phyloP scores from a whole-genome alignment of 1,139 yeast species.

The Blastobotrys ciferrii region DNA sequence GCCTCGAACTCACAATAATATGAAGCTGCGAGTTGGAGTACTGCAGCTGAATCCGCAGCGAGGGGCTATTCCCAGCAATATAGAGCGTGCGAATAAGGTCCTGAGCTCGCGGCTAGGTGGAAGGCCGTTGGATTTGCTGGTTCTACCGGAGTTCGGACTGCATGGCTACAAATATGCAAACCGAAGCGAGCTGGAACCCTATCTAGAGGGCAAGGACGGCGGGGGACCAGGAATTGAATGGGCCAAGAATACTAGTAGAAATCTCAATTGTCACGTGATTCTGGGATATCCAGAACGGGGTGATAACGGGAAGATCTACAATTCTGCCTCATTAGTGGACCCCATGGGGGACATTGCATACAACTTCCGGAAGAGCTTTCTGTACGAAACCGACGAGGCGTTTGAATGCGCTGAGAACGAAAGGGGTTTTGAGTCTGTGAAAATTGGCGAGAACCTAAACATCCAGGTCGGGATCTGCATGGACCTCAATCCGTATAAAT shows the following conservation, averaged over 20 bases:
- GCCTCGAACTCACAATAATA: too few relatives aligned
- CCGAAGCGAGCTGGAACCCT: slow-evolving; percentile 56
- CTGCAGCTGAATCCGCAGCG: slow-evolving; percentile 67
- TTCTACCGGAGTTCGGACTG: slow-evolving; percentile 81
- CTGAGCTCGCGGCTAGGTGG: slow-evolving; percentile 33
- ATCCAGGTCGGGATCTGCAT: slow-evolving; percentile 85
- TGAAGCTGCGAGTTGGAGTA: slow-evolving; percentile 55
- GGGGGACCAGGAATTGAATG: slow-evolving; percentile 51
- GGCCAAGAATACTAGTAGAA: slow-evolving; percentile 54
- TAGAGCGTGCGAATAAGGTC: slow-evolving; percentile 46
- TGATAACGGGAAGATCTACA: slow-evolving; percentile 47
- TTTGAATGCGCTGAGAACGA: slow-evolving; percentile 84
- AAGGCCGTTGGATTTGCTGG: slow-evolving; percentile 46
- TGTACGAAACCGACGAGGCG: slow-evolving; percentile 73
- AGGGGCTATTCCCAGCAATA: slow-evolving; percentile 58
- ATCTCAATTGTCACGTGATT: slow-evolving; percentile 62
- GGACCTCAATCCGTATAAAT: slow-evolving; percentile 89
- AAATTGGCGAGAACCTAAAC: slow-evolving; percentile 17
- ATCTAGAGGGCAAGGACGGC: slow-evolving; percentile 45
- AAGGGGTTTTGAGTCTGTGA: slow-evolving; percentile 21
- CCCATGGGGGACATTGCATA: slow-evolving; percentile 58
- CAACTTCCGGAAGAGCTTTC: slow-evolving; percentile 74
- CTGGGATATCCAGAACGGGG: slow-evolving; percentile 76
- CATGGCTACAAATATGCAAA: slow-evolving; percentile 77
- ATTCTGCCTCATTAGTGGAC: slow-evolving; percentile 66